Conservation (phyloP, 2,329 filamentous ascomycete genomes). For the Cladosporium velox region DNA sequence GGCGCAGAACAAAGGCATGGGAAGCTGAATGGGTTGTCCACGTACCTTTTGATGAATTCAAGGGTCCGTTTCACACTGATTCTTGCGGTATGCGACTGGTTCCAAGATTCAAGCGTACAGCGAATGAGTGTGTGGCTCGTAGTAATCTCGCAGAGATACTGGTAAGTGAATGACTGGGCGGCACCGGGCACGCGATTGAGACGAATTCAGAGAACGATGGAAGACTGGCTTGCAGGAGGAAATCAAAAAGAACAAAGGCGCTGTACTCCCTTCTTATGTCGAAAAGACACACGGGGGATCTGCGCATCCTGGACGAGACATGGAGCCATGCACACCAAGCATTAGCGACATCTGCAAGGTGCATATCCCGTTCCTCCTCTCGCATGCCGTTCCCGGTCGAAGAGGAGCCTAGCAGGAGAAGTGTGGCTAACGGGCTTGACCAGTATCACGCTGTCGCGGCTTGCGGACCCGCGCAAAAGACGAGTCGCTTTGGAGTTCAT, state of each 20-base stretch:
- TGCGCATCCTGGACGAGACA: constrained; percentile 15
- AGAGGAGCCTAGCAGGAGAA: neutral
- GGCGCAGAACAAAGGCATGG: neutral
- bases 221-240: constrained; percentile 13
- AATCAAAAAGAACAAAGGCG: constrained; percentile 11
- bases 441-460: constrained; percentile 5
- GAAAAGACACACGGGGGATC: constrained; percentile 18
- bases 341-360: constrained; percentile 20
- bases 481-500: neutral
- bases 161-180: constrained; percentile 23
- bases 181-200: constrained; percentile 24
- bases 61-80: constrained; percentile 2
- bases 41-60: neutral
- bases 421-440: constrained; percentile 15
- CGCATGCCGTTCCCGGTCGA: neutral
- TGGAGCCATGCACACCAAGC: constrained; percentile 12
- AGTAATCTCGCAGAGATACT: constrained; percentile 18
- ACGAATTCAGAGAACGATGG: constrained; percentile 10
- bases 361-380: constrained; percentile 12
- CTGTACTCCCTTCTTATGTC: constrained; percentile 19
- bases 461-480: constrained; percentile 3
- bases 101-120: constrained; percentile 16
- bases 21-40: neutral
- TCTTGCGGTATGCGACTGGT: neutral
- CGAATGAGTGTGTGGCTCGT: constrained; percentile 19